Evolutionary conservation across 2,329 filamentous ascomycete species (phyloP).

Genomic region (Pyrenophora graminea): DNA sequence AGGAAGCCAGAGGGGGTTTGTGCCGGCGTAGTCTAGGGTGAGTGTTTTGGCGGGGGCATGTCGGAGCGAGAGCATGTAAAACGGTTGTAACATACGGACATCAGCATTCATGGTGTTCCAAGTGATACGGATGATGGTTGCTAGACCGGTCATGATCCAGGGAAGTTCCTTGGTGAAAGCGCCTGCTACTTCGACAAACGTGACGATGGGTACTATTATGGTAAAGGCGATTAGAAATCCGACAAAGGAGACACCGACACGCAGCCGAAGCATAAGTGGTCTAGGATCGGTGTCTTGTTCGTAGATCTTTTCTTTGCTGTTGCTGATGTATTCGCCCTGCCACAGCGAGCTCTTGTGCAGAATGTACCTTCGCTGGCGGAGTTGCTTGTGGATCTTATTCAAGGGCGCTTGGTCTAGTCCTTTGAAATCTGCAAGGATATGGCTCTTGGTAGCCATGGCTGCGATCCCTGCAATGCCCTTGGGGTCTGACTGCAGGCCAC

Average conservation of each 20-base stretch:
- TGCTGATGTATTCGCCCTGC: slow-evolving; percentile 60
- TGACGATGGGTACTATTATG: slow-evolving; percentile 62
- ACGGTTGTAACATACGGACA: slow-evolving; percentile 75
- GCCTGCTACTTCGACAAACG: slow-evolving; percentile 61
- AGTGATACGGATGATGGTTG: slow-evolving; percentile 68
- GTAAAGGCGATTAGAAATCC: slow-evolving; percentile 61
- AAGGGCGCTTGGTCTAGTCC: slow-evolving; percentile 70
- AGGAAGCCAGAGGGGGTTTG: slow-evolving; percentile 69
- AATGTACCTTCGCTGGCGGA: slow-evolving; percentile 70
- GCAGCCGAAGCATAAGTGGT: slow-evolving; percentile 68
- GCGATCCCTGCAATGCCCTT: slow-evolving; percentile 75
- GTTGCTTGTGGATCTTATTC: slow-evolving; percentile 67
- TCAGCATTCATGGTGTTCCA: slow-evolving; percentile 72
- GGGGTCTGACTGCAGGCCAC: slow-evolving; percentile 69
- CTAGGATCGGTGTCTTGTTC: slow-evolving; percentile 58
- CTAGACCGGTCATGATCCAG: slow-evolving; percentile 67
- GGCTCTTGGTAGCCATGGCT: slow-evolving; percentile 73
- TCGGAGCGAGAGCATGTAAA: slow-evolving; percentile 69
- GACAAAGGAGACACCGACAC: slow-evolving; percentile 65
- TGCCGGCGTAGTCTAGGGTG: slow-evolving; percentile 72
- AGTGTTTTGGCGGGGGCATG: slow-evolving; percentile 68
- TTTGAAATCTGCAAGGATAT: slow-evolving; percentile 75
- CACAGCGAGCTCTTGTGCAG: slow-evolving; percentile 72
- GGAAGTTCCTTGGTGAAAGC: slow-evolving; percentile 64
- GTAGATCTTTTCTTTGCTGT: slow-evolving; percentile 56